phyloP scores from a whole-genome alignment of 257 asterid species.

The Solanum paucissectum region DNA sequence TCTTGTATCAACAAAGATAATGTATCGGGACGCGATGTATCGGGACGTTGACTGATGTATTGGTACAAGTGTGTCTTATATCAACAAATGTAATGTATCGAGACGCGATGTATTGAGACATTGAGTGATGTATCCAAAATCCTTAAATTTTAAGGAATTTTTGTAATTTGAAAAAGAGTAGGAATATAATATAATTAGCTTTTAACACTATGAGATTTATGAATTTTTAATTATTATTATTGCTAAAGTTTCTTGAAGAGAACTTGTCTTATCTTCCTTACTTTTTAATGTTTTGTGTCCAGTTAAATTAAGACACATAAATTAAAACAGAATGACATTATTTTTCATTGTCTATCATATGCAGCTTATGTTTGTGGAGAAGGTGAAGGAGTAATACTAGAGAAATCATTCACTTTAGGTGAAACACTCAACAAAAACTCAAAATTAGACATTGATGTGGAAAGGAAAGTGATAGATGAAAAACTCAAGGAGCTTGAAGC shows the following conservation, averaged over 20 bases:
- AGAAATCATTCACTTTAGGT: constrained; percentile 26
- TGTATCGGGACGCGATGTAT: too few relatives aligned
- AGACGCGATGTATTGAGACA: too few relatives aligned
- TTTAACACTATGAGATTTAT: too few relatives aligned
- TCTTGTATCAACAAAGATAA: too few relatives aligned
- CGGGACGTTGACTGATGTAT: too few relatives aligned
- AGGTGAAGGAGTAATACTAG: constrained; percentile 26
- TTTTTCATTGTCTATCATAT: background rate
- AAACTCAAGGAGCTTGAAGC: constrained; percentile 18
- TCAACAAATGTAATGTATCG: too few relatives aligned
- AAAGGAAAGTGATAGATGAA: constrained; percentile 30
- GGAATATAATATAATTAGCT: too few relatives aligned
- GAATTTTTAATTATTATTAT: background rate
- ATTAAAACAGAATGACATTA: background rate
- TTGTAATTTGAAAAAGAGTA: too few relatives aligned
- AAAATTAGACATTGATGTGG: constrained; percentile 26
- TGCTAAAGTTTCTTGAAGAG: background rate
- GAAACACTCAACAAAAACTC: constrained; percentile 37
- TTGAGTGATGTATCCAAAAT: too few relatives aligned
- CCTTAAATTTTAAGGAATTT: too few relatives aligned
- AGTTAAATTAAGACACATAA: background rate
- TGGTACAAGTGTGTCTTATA: too few relatives aligned
- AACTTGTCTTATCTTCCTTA: background rate
- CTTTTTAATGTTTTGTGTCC: background rate
- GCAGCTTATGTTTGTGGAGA: constrained; percentile 43